These are phyloP conservation scores for Fusarium luffae DNA, from an alignment of 2,329 filamentous ascomycete species.

Conservation along the genomic window DNA sequence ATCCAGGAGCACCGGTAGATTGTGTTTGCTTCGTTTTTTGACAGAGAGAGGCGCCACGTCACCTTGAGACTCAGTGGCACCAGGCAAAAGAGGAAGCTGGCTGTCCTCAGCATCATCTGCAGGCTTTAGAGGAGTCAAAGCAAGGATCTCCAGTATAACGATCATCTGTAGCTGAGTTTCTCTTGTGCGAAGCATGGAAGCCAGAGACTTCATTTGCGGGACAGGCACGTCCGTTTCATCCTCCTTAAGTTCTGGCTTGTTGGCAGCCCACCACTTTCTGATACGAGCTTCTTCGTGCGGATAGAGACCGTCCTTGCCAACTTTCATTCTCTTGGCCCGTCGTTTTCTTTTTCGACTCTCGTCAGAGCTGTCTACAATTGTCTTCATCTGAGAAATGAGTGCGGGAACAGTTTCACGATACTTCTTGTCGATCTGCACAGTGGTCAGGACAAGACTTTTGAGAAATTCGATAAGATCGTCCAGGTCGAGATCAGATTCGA, in stretches of 20 bases:
- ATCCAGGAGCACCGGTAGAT: conserved; percentile 74
- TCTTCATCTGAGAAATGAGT: conserved; percentile 68
- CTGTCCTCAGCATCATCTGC: conserved; percentile 56
- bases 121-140: conserved; percentile 68
- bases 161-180: conserved; percentile 87
- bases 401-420: conserved; percentile 77
- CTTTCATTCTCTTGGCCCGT: conserved; percentile 72
- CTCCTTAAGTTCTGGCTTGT: conserved; percentile 63
- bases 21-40: conserved; percentile 71
- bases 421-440: conserved; percentile 79
- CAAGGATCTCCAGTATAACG: conserved; percentile 79
- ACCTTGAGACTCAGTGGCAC: conserved; percentile 50
- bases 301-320: conserved; percentile 76
- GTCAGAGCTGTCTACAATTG: conserved; percentile 67
- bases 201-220: conserved; percentile 68
- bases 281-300: conserved; percentile 73
- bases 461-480: conserved; percentile 74
- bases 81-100: conserved; percentile 59
- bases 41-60: conserved; percentile 41
- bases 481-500: conserved; percentile 69
- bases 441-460: conserved; percentile 74
- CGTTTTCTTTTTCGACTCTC: conserved; percentile 58
- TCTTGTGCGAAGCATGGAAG: conserved; percentile 74
- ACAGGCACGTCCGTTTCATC: conserved; percentile 60
- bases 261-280: conserved; percentile 75